Evolutionary conservation across 1,284 basidiomycete species (phyloP).

Genomic region (Ceratobasidium sp.): DNA sequence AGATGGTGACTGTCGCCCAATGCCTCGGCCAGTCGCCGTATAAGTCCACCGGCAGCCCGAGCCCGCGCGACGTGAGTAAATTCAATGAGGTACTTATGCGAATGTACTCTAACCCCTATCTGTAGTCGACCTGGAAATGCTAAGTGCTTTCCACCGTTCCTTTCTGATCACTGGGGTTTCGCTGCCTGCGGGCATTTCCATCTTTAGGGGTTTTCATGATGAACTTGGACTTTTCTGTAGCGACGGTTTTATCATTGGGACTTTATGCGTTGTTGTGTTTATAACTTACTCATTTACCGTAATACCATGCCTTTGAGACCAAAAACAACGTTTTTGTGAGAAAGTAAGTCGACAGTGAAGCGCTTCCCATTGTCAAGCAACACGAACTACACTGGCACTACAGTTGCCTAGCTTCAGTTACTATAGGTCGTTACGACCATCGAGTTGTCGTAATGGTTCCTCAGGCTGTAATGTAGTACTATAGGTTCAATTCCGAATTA

Average conservation of each 20-base stretch:
- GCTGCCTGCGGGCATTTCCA: background rate
- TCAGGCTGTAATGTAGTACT: too few species aligned
- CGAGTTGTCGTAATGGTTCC: too few species aligned
- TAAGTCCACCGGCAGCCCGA: slow-evolving; percentile 28
- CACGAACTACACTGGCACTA: too few species aligned
- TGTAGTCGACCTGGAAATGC: slow-evolving; percentile 47
- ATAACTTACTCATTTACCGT: slow-evolving; percentile 1
- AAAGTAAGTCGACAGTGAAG: too few species aligned
- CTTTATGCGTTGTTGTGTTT: background rate
- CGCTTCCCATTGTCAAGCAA: too few species aligned
- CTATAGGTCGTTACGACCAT: too few species aligned
- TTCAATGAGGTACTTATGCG: background rate
- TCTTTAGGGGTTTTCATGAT: background rate
- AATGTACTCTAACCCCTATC: background rate
- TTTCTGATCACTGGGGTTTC: too few species aligned
- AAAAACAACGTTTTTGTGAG: too few species aligned
- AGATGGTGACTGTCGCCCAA: slow-evolving; percentile 49
- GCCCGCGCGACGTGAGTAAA: slow-evolving; percentile 40
- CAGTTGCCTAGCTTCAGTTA: too few species aligned
- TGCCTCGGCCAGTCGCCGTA: slow-evolving; percentile 48
- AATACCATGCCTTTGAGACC: too few species aligned
- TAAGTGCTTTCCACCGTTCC: background rate
- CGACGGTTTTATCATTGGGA: slow-evolving; percentile 16
- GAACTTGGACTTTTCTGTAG: slow-evolving; percentile 31
- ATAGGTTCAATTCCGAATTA: too few species aligned